Percentiles rank a stretch among this genome's conserved stretches.
Conservation (phyloP, 495 filamentous ascomycete genomes). For the Daldinia grandis region DNA sequence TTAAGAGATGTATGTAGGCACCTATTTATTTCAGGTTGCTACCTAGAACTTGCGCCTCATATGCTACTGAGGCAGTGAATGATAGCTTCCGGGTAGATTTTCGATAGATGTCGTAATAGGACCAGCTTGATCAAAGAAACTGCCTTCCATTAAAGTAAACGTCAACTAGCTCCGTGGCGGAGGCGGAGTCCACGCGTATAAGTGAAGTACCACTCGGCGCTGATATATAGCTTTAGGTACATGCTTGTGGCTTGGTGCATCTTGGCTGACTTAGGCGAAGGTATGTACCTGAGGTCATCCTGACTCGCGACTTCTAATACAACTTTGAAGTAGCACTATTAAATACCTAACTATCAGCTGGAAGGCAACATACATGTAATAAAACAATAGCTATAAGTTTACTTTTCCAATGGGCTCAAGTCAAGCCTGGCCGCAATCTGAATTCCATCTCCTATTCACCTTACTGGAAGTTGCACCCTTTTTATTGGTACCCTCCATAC, state of each 20-base stretch:
- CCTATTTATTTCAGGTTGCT: not conserved
- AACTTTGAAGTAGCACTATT: not conserved
- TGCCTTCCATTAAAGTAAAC: not conserved
- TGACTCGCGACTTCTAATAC: too few relatives aligned
- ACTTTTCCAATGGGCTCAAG: not conserved
- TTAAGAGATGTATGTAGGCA: not conserved
- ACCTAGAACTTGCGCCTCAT: conserved; percentile 26
- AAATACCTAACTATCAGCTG: not conserved
- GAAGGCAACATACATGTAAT: not conserved
- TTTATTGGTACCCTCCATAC: not conserved
- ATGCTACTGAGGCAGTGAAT: conserved; percentile 33
- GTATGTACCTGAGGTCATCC: not conserved
- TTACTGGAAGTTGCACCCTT: not conserved
- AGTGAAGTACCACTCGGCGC: not conserved
- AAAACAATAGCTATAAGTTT: not conserved
- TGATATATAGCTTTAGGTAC: not conserved
- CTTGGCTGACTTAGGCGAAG: not conserved
- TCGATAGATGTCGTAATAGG: conserved; percentile 3
- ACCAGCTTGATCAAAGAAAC: not conserved
- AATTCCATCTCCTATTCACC: not conserved
- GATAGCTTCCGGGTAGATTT: not conserved
- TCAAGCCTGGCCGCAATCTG: not conserved
- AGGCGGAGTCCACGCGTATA: not conserved
- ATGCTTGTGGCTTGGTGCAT: not conserved
- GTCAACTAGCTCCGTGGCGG: not conserved